A percentile compares a stretch with the other conserved stretches of the same genome.
These are phyloP conservation scores for Debaryomyces maramus DNA, from an alignment of 805 yeast species.

Conservation along the genomic window DNA sequence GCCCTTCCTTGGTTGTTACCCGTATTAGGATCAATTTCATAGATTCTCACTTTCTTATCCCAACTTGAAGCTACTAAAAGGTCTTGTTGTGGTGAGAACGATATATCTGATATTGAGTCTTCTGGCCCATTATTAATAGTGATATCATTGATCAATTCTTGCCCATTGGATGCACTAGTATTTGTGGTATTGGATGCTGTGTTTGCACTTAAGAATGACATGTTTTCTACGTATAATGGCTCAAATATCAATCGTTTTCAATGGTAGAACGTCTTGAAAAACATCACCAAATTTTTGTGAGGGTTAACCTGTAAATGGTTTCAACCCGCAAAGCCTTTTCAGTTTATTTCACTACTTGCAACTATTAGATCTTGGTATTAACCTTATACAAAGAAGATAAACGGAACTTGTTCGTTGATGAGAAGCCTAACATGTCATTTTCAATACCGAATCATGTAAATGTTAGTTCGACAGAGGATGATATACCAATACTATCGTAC, in stretches of 20 bases:
- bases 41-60: constrained; percentile 93
- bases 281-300: neutral
- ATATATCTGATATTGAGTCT: constrained; percentile 80
- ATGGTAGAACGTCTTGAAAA: neutral
- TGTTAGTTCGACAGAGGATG: constrained; percentile 6
- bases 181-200: constrained; percentile 21
- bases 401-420: too few relatives aligned
- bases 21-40: constrained; percentile 70
- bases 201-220: constrained; percentile 39
- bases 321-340: too few relatives aligned
- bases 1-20: constrained; percentile 90
- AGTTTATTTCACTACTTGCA: too few relatives aligned
- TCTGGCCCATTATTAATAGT: constrained; percentile 81
- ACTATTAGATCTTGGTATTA: too few relatives aligned
- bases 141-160: constrained; percentile 69
- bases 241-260: neutral
- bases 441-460: neutral
- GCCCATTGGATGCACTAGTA: constrained; percentile 49
- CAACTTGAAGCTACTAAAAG: constrained; percentile 81
- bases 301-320: constrained; percentile 1
- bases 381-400: too few relatives aligned
- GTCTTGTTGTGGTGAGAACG: constrained; percentile 87
- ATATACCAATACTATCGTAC: constrained; percentile 11
- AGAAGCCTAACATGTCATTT: neutral
- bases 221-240: constrained; percentile 10